Evolutionary conservation across 2,329 filamentous ascomycete genomes (phyloP).

Genomic region (Sclerotinia trifoliorum): DNA sequence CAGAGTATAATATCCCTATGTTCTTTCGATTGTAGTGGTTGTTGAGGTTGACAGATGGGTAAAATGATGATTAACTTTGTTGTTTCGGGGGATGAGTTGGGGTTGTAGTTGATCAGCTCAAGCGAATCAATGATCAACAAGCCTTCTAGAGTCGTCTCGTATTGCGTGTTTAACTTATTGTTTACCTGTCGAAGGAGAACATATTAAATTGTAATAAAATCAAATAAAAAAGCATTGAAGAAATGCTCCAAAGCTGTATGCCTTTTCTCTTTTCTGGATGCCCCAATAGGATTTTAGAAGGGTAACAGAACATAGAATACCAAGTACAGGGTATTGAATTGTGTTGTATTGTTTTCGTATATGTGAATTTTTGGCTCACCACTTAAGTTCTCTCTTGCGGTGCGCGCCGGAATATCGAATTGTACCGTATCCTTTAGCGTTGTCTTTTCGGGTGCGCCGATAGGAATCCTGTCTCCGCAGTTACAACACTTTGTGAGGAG

Average conservation of each 20-base stretch:
- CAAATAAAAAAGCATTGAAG: not conserved
- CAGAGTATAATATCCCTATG: not conserved
- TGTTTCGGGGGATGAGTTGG: constrained; percentile 20
- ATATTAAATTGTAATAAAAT: constrained; percentile 10
- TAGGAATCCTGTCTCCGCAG: constrained; percentile 7
- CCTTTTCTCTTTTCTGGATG: not conserved
- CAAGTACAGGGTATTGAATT: not conserved
- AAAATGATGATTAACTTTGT: constrained; percentile 22
- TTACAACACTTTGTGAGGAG: constrained; percentile 1
- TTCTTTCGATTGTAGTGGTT: constrained; percentile 8
- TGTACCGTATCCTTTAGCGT: constrained; percentile 19
- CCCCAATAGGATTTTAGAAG: not conserved
- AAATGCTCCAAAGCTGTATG: not conserved
- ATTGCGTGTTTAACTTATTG: constrained; percentile 21
- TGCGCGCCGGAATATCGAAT: constrained; percentile 14
- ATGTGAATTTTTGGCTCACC: not conserved
- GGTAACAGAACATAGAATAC: not conserved
- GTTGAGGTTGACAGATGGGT: constrained; percentile 15
- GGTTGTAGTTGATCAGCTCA: constrained; percentile 24
- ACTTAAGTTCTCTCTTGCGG: constrained; percentile 9
- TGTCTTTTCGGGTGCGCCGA: constrained; percentile 18
- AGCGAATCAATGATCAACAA: constrained; percentile 23
- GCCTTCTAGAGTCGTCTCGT: constrained; percentile 15
- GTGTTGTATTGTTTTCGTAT: constrained; percentile 3
- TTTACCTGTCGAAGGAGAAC: constrained; percentile 14